Percentiles rank a stretch among this genome's conserved stretches.
Evolutionary conservation across 495 filamentous ascomycete species (phyloP).

Genomic region (Daldinia vernicosa): DNA sequence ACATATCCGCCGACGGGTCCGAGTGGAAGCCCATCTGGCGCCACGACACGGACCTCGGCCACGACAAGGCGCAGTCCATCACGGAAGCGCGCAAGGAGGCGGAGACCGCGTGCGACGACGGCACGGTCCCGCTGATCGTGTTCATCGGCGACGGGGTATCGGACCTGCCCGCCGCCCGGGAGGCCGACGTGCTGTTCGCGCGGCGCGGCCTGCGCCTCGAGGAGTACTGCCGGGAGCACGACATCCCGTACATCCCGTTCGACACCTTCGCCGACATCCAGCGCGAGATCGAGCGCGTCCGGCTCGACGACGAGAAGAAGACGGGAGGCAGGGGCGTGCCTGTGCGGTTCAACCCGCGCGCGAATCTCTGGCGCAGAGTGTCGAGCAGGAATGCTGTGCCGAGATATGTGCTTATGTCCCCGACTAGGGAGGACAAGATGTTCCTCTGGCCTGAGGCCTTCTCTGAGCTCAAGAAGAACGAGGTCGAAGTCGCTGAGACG

Average conservation of each 20-base stretch:
- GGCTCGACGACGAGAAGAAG: constrained; percentile 68
- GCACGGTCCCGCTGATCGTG: constrained; percentile 73
- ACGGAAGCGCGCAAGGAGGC: constrained; percentile 66
- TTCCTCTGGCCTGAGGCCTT: constrained; percentile 72
- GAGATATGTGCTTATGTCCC: constrained; percentile 64
- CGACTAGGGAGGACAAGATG: constrained; percentile 69
- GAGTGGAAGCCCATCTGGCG: constrained; percentile 77
- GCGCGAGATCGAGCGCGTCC: constrained; percentile 67
- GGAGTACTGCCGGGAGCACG: constrained; percentile 73
- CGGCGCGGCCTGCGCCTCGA: constrained; percentile 73
- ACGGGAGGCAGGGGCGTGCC: constrained; percentile 71
- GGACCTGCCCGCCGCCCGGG: constrained; percentile 74
- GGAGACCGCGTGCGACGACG: constrained; percentile 62
- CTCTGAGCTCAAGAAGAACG: constrained; percentile 50
- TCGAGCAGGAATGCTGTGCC: constrained; percentile 65
- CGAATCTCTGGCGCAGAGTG: constrained; percentile 75
- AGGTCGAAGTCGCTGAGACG: constrained; percentile 14
- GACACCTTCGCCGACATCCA: constrained; percentile 76
- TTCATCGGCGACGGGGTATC: constrained; percentile 85
- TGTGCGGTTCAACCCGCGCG: constrained; percentile 72
- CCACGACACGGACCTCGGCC: constrained; percentile 72
- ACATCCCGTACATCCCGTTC: constrained; percentile 70
- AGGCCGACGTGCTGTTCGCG: constrained; percentile 82
- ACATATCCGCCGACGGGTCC: constrained; percentile 65
- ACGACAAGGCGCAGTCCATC: constrained; percentile 75